These are phyloP conservation scores for Stylosanthes scabra DNA, from an alignment of 331 rosid genomes.

Conservation along the genomic window DNA sequence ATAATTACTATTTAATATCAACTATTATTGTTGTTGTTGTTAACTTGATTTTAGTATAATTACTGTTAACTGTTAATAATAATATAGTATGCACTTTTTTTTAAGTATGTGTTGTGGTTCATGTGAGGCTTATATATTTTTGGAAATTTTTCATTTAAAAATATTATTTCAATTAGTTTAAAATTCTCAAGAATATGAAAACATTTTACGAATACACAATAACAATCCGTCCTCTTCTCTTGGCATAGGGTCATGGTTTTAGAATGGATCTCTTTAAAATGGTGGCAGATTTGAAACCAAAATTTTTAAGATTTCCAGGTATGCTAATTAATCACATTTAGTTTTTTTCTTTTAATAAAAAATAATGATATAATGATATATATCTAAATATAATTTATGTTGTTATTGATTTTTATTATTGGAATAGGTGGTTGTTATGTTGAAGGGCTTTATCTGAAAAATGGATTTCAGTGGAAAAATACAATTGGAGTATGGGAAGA, in stretches of 20 bases:
- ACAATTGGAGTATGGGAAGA: slow-evolving; percentile 69
- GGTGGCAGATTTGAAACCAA: slow-evolving; percentile 62
- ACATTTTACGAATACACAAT: not conserved
- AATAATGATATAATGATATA: too few relatives aligned
- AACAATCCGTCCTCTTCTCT: not conserved
- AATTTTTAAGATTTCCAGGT: slow-evolving; percentile 80
- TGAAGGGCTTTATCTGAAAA: slow-evolving; percentile 65
- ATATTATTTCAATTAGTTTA: too few relatives aligned
- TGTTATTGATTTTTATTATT: not conserved
- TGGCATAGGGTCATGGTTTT: slow-evolving; percentile 70
- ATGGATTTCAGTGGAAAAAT: slow-evolving; percentile 69
- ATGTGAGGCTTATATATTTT: too few relatives aligned
- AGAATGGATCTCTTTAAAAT: slow-evolving; percentile 65
- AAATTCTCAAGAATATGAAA: too few relatives aligned
- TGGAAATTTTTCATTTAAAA: too few relatives aligned
- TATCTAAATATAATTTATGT: not conserved
- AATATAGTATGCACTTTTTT: too few relatives aligned
- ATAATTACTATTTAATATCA: too few relatives aligned
- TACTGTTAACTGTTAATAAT: too few relatives aligned
- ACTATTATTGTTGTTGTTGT: too few relatives aligned
- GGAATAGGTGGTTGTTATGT: slow-evolving; percentile 67
- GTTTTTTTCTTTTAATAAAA: not conserved
- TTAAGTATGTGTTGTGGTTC: too few relatives aligned
- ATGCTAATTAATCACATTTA: not conserved
- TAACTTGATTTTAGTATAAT: too few relatives aligned